phyloP scores from a whole-genome alignment of 148 eudicot species.

The Chenopodium berlandieri region DNA sequence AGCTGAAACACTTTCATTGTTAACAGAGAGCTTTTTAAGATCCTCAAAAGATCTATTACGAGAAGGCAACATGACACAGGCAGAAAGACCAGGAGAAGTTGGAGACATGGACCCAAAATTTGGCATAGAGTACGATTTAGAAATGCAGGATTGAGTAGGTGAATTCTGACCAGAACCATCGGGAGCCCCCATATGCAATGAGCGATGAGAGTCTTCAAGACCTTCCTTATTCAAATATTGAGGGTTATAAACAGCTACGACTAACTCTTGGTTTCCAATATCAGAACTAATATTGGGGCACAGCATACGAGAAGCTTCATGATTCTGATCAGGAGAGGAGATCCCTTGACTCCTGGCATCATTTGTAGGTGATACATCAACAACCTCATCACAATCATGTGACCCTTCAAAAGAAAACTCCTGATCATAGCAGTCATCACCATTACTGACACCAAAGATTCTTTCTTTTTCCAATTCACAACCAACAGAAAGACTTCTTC shows the following conservation, averaged over 20 bases:
- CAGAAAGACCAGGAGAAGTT: slow-evolving; percentile 24
- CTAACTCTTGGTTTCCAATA: slow-evolving; percentile 37
- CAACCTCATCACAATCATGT: slow-evolving; percentile 23
- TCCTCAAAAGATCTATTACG: slow-evolving; percentile 54
- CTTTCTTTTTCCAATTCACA: slow-evolving; percentile 53
- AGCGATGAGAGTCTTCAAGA: slow-evolving; percentile 26
- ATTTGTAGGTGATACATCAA: slow-evolving; percentile 23
- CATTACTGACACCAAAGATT: slow-evolving; percentile 37
- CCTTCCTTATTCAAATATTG: slow-evolving; percentile 37
- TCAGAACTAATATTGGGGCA: slow-evolving; percentile 42
- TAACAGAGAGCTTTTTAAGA: slow-evolving; percentile 34
- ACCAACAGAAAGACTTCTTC: slow-evolving; percentile 70
- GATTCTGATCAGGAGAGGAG: slow-evolving; percentile 39
- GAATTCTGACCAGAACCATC: slow-evolving; percentile 30
- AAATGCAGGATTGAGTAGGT: slow-evolving; percentile 32
- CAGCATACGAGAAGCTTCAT: slow-evolving; percentile 33
- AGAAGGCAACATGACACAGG: slow-evolving; percentile 9
- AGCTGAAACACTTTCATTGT: slow-evolving; percentile 30
- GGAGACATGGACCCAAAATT: slow-evolving; percentile 33
- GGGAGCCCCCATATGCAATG: slow-evolving; percentile 28
- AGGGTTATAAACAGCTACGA: slow-evolving; percentile 39
- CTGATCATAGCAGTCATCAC: slow-evolving; percentile 46
- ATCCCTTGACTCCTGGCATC: slow-evolving; percentile 33
- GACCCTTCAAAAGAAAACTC: slow-evolving; percentile 47
- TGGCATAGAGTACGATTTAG: slow-evolving; percentile 65